Base-by-base conservation (phyloP, 2,329 filamentous ascomycete genomes). In the Neofusicoccum umdonicola region DNA sequence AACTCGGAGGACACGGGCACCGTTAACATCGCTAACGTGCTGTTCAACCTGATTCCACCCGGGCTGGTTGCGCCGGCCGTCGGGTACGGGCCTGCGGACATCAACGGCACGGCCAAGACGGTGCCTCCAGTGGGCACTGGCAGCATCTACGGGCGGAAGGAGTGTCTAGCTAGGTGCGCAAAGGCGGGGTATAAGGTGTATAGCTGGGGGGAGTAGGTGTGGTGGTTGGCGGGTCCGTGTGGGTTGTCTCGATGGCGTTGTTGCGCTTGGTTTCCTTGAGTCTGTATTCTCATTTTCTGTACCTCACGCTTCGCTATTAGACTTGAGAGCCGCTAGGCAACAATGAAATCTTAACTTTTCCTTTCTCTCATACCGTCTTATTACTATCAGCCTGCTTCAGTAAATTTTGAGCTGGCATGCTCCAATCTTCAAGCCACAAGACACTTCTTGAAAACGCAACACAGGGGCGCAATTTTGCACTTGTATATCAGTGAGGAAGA, bases 1-100 rank as follows among this genome's bases (percentile, higher is more conserved):
- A 81, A 79, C 68, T 78, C 74, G 34, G 80, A 83, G 41, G 83
- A 85, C 64, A 73, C 79, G 1, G 83, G 82, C n/a, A 85, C 82
- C 1, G 69, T 77, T 13, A 84, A 84, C 65, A 71, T 82, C 50
- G 74, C 79, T 8, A 81, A 83, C 56, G 73, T 72, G 2, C 71
- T 84, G 31, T 81, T 79, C 71, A 5, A 27, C 7, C 69, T 66
- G 8, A 67, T 78, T 35, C 80, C 79, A 0, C 65, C 67, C 3
- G 78, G 80, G 13, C 75, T 83, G 47, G 73, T 82, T 6, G 74
- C 74, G 12, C 80, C 80, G 19, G 79, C 78, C 0, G 79, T 83
- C 41, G 81, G 81, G 12, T 68, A 75, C 58, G 69, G 69, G 13
- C 68, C 71, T 2, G 37, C 78, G 9, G 69, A 78, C 34, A 71